Conservation (phyloP, 805 yeast genomes). For the Jamesozyma hellenica region DNA sequence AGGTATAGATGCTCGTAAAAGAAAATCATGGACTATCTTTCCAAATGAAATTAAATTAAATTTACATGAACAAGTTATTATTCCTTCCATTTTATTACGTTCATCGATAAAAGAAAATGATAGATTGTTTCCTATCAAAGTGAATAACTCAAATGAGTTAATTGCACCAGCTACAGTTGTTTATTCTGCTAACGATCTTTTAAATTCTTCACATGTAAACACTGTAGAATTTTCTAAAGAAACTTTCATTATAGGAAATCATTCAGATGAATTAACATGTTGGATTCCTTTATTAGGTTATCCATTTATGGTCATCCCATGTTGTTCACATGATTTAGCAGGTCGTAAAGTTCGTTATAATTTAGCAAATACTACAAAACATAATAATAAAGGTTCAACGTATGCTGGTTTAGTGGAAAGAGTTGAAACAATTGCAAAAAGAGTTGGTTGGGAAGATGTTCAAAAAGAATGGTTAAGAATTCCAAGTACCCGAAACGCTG, state of each 20-base stretch:
- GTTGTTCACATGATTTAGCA: conserved; percentile 81
- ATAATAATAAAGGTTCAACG: conserved; percentile 38
- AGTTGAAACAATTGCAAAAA: conserved; percentile 55
- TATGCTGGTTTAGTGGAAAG: conserved; percentile 84
- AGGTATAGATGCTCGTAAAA: conserved; percentile 82
- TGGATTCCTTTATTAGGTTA: conserved; percentile 86
- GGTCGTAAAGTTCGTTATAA: conserved; percentile 67
- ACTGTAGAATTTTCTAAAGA: conserved; percentile 56
- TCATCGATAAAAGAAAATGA: conserved; percentile 56
- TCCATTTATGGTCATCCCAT: conserved; percentile 88
- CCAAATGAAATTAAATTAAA: conserved; percentile 51
- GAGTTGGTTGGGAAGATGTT: conserved; percentile 70
- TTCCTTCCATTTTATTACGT: conserved; percentile 65
- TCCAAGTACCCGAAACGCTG: conserved; percentile 91
- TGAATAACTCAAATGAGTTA: conserved; percentile 29
- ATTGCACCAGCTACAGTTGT: conserved; percentile 37
- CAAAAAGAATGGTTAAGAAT: conserved; percentile 82
- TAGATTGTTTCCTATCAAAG: conserved; percentile 32
- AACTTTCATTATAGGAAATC: conserved; percentile 86
- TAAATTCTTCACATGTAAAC: conserved; percentile 46
- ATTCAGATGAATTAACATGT: conserved; percentile 88
- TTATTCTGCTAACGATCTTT: conserved; percentile 31
- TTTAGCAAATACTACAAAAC: conserved; percentile 26
- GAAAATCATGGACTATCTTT: conserved; percentile 79
- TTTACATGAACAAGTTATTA: conserved; percentile 65